Conservation (phyloP, 768 basidiomycete species). For the Filobasidium floriforme region DNA sequence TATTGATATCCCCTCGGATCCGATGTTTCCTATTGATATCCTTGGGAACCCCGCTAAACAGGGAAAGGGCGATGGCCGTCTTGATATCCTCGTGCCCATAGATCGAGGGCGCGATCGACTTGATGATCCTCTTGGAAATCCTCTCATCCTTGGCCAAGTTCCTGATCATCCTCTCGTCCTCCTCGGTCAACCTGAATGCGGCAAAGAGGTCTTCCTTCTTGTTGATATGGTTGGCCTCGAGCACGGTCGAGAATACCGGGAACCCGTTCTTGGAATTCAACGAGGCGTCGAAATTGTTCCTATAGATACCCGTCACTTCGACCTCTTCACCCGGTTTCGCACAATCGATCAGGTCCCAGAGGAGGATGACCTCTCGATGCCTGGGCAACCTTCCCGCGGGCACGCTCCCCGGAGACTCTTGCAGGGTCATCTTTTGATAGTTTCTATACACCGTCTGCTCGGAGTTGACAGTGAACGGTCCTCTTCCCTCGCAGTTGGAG, state of each 20-base stretch:
- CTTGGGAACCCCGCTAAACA: conserved; percentile 89
- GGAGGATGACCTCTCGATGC: conserved; percentile 88
- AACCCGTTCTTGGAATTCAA: conserved; percentile 98
- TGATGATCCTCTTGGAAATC: conserved; percentile 93
- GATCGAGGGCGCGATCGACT: conserved; percentile 97
- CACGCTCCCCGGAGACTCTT: conserved; percentile 95
- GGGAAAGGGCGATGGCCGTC: conserved; percentile 86
- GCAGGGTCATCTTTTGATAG: conserved; percentile 97
- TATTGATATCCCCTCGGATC: conserved; percentile 95
- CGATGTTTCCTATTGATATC: conserved; percentile 94
- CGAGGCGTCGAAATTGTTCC: conserved; percentile 97
- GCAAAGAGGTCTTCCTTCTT: conserved; percentile 99
- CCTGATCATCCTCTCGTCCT: conserved; percentile 89
- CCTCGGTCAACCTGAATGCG: conserved; percentile 94
- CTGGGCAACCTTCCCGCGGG: conserved; percentile 94
- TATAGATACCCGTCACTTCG: conserved; percentile 94
- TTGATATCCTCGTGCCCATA: conserved; percentile 99
- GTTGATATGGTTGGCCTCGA: conserved; percentile 97
- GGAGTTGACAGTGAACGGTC: conserved; percentile 92
- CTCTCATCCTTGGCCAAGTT: conserved; percentile 80
- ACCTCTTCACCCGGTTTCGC: conserved; percentile 99
- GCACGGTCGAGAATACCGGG: conserved; percentile 95
- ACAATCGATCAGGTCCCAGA: conserved; percentile 97
- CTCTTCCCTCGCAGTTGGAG: conserved; percentile 85
- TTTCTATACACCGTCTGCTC: conserved; percentile 99